A percentile compares a stretch with the other conserved stretches of the same genome.
Evolutionary conservation across 2,329 filamentous ascomycete genomes (phyloP).

Genomic region (Venturiaceae sp.): DNA sequence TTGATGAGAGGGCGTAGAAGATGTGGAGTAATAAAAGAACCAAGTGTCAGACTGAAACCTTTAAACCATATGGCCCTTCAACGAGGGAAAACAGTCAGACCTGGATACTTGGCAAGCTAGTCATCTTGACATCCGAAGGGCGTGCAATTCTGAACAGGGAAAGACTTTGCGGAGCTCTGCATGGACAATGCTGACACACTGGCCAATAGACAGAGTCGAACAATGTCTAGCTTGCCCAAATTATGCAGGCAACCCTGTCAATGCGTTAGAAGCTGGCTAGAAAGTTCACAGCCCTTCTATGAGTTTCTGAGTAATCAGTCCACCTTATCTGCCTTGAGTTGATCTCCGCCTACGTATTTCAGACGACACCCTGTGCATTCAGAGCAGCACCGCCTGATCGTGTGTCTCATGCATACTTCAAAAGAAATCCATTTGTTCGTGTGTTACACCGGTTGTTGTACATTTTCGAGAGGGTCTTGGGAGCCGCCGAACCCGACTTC

Average conservation of each 20-base stretch:
- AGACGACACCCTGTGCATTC: too few species aligned
- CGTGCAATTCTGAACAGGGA: neutral
- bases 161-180: neutral
- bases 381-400: too few species aligned
- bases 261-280: neutral
- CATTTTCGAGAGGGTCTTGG: neutral
- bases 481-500: too few species aligned
- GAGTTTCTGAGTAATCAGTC: neutral
- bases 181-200: neutral
- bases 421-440: too few species aligned
- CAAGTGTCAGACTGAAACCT: neutral
- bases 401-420: too few species aligned
- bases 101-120: neutral
- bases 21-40: neutral
- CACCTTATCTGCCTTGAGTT: neutral
- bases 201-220: neutral
- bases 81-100: neutral
- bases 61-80: neutral
- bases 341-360: too few species aligned
- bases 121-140: conserved; percentile 1
- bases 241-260: neutral
- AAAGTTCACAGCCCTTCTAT: neutral
- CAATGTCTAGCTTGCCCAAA: neutral
- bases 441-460: neutral
- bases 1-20: conserved; percentile 7